Percentiles rank a stretch among this genome's conserved stretches.
phyloP scores from a whole-genome alignment of 2,329 filamentous ascomycete species.

The Pseudonectria foliicola region DNA sequence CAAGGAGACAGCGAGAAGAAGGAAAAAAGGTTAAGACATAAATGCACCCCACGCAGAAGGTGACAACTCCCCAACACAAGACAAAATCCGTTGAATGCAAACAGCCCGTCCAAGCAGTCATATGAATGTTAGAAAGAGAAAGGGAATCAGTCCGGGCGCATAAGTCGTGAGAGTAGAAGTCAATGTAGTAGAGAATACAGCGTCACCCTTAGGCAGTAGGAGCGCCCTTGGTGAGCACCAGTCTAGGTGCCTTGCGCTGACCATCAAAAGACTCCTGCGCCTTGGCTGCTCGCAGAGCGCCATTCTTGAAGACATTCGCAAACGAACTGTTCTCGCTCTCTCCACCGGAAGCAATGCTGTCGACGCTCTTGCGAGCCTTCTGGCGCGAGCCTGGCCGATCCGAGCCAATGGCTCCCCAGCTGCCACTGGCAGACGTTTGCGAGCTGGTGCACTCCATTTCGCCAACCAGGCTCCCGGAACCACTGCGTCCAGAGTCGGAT shows the following conservation, averaged over 20 bases:
- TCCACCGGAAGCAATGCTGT: constrained; percentile 44
- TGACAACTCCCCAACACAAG: constrained; percentile 19
- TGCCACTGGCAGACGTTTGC: constrained; percentile 66
- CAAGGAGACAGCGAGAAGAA: constrained; percentile 13
- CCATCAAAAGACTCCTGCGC: constrained; percentile 46
- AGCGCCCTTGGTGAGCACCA: constrained; percentile 66
- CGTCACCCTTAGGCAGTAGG: constrained; percentile 18
- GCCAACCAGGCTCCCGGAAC: constrained; percentile 74
- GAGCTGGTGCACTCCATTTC: constrained; percentile 65
- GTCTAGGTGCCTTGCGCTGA: constrained; percentile 76
- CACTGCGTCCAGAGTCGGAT: constrained; percentile 63
- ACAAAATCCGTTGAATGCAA: constrained; percentile 24
- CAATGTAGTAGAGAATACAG: constrained; percentile 14
- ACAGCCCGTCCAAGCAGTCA: constrained; percentile 29
- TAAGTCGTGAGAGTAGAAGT: constrained; percentile 29
- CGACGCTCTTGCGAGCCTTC: constrained; percentile 55
- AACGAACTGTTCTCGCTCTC: constrained; percentile 54
- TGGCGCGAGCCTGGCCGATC: constrained; percentile 69
- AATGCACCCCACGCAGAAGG: constrained; percentile 17
- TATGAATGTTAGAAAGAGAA: constrained; percentile 20
- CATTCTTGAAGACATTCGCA: constrained; percentile 59
- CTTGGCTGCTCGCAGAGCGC: constrained; percentile 44
- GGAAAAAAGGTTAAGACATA: constrained; percentile 10
- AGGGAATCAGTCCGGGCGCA: constrained; percentile 27
- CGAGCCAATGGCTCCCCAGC: constrained; percentile 75